Evolutionary conservation across 306 rosid species (phyloP).

Genomic region (Styphnolobium japonicum): DNA sequence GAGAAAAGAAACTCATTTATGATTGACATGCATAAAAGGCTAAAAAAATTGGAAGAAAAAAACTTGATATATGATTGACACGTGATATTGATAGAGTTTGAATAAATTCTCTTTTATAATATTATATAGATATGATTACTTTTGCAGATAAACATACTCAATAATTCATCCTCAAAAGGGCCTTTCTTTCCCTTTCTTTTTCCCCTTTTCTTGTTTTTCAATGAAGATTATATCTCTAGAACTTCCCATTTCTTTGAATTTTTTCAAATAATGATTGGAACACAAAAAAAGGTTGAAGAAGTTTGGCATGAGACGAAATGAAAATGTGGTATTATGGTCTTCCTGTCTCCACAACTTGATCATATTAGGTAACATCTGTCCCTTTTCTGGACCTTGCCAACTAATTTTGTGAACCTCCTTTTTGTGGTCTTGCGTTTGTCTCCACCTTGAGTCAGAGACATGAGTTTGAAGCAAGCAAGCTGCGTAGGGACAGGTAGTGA

Average conservation of each 20-base stretch:
- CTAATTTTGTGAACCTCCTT: slow-evolving; percentile 12
- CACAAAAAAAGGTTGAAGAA: background rate
- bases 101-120: too few relatives aligned
- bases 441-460: slow-evolving; percentile 36
- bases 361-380: slow-evolving; percentile 16
- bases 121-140: background rate
- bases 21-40: too few relatives aligned
- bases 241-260: background rate
- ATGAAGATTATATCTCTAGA: background rate
- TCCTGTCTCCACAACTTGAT: background rate
- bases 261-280: background rate
- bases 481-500: slow-evolving; percentile 32
- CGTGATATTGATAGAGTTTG: too few relatives aligned
- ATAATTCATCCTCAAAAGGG: background rate
- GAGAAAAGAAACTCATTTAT: too few relatives aligned
- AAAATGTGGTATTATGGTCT: background rate
- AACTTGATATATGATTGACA: too few relatives aligned
- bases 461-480: slow-evolving; percentile 53
- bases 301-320: slow-evolving; percentile 1
- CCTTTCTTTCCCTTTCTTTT: background rate
- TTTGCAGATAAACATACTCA: background rate
- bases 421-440: background rate
- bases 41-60: too few relatives aligned
- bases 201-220: too few relatives aligned
- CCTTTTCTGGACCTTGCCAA: slow-evolving; percentile 22